Evolutionary conservation across 495 filamentous ascomycete genomes (phyloP).

Genomic region (Apodospora peruviana): DNA sequence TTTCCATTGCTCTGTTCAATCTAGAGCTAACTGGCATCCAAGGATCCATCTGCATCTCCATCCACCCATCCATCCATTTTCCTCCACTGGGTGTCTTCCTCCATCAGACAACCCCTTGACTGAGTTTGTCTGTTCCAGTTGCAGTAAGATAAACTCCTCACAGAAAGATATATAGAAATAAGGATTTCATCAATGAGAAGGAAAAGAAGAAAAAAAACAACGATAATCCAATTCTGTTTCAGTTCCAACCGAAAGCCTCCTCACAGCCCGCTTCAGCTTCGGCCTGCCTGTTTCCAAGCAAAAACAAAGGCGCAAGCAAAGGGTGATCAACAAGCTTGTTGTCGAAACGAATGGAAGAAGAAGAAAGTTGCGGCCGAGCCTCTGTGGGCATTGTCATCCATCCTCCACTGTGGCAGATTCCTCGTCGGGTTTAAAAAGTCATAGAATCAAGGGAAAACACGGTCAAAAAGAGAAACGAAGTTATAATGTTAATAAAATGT

Average conservation of each 20-base stretch:
- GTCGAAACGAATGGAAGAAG: neutral
- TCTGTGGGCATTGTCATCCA: neutral
- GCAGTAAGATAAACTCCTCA: too few species aligned
- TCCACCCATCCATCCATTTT: neutral
- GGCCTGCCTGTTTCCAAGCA: neutral
- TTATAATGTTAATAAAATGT: too few species aligned
- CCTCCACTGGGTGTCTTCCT: too few species aligned
- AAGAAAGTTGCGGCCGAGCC: neutral
- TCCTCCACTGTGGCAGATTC: too few species aligned
- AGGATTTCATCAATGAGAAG: too few species aligned
- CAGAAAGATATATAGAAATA: too few species aligned
- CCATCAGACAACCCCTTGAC: too few species aligned
- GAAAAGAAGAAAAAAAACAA: too few species aligned
- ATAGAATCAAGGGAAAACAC: too few species aligned
- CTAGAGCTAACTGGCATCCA: neutral
- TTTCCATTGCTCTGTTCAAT: neutral
- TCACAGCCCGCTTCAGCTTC: neutral
- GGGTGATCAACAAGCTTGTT: neutral
- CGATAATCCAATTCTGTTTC: neutral
- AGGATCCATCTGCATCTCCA: neutral
- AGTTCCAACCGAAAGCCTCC: neutral
- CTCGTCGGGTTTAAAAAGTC: too few species aligned
- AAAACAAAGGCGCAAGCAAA: neutral
- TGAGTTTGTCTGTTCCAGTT: too few species aligned
- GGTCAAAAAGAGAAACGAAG: too few species aligned